A percentile compares a stretch with the other conserved stretches of the same genome.
Evolutionary conservation across 305 asterid genomes (phyloP).

Genomic region (Lippia alba): DNA sequence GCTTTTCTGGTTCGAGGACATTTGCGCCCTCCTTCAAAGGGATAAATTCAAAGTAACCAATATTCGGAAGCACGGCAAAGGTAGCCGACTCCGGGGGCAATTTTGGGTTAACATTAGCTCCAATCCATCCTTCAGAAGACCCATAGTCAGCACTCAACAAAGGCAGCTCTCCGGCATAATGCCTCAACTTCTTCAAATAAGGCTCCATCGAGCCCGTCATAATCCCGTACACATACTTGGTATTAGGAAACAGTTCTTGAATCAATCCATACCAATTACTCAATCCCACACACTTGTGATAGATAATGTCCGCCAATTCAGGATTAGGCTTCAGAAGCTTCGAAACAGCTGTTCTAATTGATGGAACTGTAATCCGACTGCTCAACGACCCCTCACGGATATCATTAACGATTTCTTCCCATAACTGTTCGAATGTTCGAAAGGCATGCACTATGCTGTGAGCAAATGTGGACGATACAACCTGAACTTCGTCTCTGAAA

Average conservation of each 20-base stretch:
- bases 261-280: constrained; percentile 88
- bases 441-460: constrained; percentile 91
- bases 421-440: constrained; percentile 73
- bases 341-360: constrained; percentile 64
- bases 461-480: constrained; percentile 87
- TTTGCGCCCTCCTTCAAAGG: constrained; percentile 50
- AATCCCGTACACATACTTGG: constrained; percentile 82
- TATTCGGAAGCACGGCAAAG: constrained; percentile 83
- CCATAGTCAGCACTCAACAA: constrained; percentile 90
- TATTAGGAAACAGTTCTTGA: constrained; percentile 72
- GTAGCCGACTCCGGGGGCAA: constrained; percentile 75
- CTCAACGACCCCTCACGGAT: constrained; percentile 69
- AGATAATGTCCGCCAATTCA: constrained; percentile 57
- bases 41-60: constrained; percentile 85
- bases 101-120: constrained; percentile 78
- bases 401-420: constrained; percentile 79
- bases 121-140: constrained; percentile 97
- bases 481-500: constrained; percentile 69
- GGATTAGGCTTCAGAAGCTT: constrained; percentile 72
- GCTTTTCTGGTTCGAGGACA: constrained; percentile 34
- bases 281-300: constrained; percentile 50
- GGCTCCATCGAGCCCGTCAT: constrained; percentile 99
- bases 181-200: constrained; percentile 81
- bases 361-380: constrained; percentile 64
- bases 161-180: constrained; percentile 81